phyloP scores from a whole-genome alignment of 139 green algal species.

The Tetraselmis chui region DNA sequence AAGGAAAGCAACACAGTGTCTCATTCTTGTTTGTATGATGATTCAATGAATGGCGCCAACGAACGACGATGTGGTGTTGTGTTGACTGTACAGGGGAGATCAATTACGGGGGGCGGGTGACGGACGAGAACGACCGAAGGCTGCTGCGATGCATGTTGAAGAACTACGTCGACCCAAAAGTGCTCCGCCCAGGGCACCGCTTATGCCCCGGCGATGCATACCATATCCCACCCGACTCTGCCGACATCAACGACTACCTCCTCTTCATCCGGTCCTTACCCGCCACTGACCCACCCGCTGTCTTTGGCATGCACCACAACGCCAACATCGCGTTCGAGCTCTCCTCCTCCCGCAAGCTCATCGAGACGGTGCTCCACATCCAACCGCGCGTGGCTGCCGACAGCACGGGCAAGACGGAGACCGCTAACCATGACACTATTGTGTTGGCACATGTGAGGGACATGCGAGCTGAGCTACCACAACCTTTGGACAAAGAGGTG shows the following conservation, averaged over 20 bases:
- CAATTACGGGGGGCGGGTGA: slow-evolving; percentile 20
- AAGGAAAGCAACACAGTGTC: too few species aligned
- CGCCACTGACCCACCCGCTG: slow-evolving; percentile 56
- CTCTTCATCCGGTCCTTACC: slow-evolving; percentile 52
- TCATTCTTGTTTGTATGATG: too few species aligned
- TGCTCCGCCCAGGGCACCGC: background rate
- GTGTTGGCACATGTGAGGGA: background rate
- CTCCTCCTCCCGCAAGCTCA: slow-evolving; percentile 41
- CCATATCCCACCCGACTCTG: background rate
- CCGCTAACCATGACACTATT: background rate
- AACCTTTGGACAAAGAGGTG: background rate
- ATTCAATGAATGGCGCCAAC: too few species aligned
- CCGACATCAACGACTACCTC: background rate
- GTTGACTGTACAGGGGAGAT: slow-evolving; percentile 13
- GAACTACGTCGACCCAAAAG: slow-evolving; percentile 3
- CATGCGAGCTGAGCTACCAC: background rate
- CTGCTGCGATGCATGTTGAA: slow-evolving; percentile 9
- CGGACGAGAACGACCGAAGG: slow-evolving; percentile 16
- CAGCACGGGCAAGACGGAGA: background rate
- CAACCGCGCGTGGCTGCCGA: slow-evolving; percentile 45
- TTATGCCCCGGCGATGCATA: background rate
- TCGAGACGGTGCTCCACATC: slow-evolving; percentile 64
- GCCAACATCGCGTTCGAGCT: slow-evolving; percentile 77
- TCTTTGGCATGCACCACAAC: slow-evolving; percentile 87
- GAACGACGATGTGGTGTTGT: too few species aligned